phyloP scores from a whole-genome alignment of 257 asterid species.

The Cordia subcordata region DNA sequence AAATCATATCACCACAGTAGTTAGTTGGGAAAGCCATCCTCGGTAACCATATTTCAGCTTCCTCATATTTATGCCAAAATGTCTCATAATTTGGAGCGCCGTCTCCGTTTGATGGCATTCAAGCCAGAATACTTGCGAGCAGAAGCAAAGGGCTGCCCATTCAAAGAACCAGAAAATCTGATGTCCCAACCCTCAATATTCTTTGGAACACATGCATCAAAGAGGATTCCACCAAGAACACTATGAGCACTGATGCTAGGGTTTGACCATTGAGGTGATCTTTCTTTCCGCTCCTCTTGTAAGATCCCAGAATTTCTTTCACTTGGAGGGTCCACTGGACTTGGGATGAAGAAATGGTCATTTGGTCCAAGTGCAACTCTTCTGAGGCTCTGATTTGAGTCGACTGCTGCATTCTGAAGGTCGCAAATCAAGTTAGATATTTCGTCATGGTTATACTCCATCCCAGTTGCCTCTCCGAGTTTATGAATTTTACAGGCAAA shows the following conservation, averaged over 20 bases:
- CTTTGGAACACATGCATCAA: slow-evolving; percentile 85
- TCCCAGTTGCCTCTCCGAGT: slow-evolving; percentile 49
- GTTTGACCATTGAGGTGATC: slow-evolving; percentile 36
- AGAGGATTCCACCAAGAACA: slow-evolving; percentile 75
- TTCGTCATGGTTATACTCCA: slow-evolving; percentile 45
- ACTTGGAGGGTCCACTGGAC: slow-evolving; percentile 46
- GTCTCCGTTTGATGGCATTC: slow-evolving; percentile 38
- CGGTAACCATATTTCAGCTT: too few species aligned
- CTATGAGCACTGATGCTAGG: slow-evolving; percentile 62
- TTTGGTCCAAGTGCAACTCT: slow-evolving; percentile 77
- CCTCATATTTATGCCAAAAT: slow-evolving; percentile 8
- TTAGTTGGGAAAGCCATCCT: too few species aligned
- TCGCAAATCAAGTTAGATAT: slow-evolving; percentile 66
- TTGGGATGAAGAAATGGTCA: slow-evolving; percentile 79
- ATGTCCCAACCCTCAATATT: slow-evolving; percentile 90
- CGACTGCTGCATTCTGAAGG: slow-evolving; percentile 87
- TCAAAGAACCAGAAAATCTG: slow-evolving; percentile 62
- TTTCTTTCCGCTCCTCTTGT: slow-evolving; percentile 48
- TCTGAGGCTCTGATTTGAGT: slow-evolving; percentile 73
- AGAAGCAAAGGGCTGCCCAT: slow-evolving; percentile 62
- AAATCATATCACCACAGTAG: too few species aligned
- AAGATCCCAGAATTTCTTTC: slow-evolving; percentile 29
- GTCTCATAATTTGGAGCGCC: slow-evolving; percentile 61
- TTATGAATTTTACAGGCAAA: slow-evolving; percentile 54
- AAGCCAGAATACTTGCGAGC: slow-evolving; percentile 48